Percentiles rank a stretch among this genome's conserved stretches.
phyloP scores from a whole-genome alignment of 305 asterid species.

The Fraxinus floribunda region DNA sequence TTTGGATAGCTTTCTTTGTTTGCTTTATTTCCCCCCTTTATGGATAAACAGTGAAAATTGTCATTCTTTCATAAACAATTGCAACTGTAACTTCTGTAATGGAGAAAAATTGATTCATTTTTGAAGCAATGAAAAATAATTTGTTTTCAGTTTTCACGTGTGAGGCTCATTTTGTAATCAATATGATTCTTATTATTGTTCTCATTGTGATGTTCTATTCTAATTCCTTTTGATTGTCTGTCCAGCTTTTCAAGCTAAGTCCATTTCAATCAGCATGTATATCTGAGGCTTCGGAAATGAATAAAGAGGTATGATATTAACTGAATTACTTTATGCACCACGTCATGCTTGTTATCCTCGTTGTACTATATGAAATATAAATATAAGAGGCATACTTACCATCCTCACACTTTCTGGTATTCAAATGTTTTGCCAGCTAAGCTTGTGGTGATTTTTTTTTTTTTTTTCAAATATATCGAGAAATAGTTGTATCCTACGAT shows the following conservation, averaged over 20 bases:
- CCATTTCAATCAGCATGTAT: conserved; percentile 65
- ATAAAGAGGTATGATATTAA: conserved; percentile 62
- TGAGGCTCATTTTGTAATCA: too few species aligned
- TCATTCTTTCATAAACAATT: too few species aligned
- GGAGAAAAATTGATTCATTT: too few species aligned
- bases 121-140: too few species aligned
- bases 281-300: conserved; percentile 57
- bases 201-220: conserved; percentile 21
- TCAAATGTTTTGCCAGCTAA: background rate
- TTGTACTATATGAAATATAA: background rate
- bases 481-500: background rate
- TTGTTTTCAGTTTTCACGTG: too few species aligned
- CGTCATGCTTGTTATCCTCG: background rate
- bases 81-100: too few species aligned
- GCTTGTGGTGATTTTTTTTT: background rate
- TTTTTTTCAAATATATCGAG: background rate
- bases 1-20: too few species aligned
- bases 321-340: background rate
- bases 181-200: background rate
- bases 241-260: conserved; percentile 80
- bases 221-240: conserved; percentile 19
- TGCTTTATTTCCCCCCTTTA: too few species aligned
- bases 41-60: too few species aligned
- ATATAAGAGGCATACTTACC: background rate
- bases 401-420: conserved; percentile 8